Percentiles rank a stretch among this genome's conserved stretches.
Evolutionary conservation across 805 yeast genomes (phyloP).

Genomic region (Suhomyces vadensis): DNA sequence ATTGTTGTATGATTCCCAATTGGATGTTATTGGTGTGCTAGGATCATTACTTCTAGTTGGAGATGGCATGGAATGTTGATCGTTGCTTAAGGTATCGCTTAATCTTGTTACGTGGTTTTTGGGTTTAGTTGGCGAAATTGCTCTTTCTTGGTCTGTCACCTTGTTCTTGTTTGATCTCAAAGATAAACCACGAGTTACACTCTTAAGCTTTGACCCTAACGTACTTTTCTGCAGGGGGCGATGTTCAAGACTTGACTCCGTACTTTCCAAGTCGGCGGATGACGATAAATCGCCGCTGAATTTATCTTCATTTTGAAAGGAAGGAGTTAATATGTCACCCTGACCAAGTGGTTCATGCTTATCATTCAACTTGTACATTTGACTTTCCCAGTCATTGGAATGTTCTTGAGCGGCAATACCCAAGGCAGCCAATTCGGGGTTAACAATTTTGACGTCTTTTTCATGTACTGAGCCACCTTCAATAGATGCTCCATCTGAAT

Average conservation of each 20-base stretch:
- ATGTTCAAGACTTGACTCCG: neutral
- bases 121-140: neutral
- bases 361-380: constrained; percentile 53
- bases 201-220: constrained; percentile 44
- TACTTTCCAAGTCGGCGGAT: neutral
- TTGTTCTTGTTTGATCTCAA: constrained; percentile 19
- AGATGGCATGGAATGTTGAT: constrained; percentile 12
- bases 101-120: constrained; percentile 19
- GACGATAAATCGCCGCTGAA: constrained; percentile 7
- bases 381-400: constrained; percentile 69
- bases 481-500: constrained; percentile 1
- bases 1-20: constrained; percentile 10
- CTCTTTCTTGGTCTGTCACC: constrained; percentile 9
- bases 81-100: constrained; percentile 26
- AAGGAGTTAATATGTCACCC: constrained; percentile 31
- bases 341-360: constrained; percentile 17
- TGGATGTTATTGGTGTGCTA: constrained; percentile 9
- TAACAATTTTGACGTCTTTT: constrained; percentile 7
- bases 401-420: constrained; percentile 86
- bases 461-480: constrained; percentile 1
- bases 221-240: constrained; percentile 7
- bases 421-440: constrained; percentile 49
- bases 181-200: constrained; percentile 46
- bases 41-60: constrained; percentile 7
- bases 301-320: constrained; percentile 29